A percentile compares a stretch with the other conserved stretches of the same genome.
Evolutionary conservation across 208 protist genomes (phyloP).

Genomic region (Leishmania lainsoni): DNA sequence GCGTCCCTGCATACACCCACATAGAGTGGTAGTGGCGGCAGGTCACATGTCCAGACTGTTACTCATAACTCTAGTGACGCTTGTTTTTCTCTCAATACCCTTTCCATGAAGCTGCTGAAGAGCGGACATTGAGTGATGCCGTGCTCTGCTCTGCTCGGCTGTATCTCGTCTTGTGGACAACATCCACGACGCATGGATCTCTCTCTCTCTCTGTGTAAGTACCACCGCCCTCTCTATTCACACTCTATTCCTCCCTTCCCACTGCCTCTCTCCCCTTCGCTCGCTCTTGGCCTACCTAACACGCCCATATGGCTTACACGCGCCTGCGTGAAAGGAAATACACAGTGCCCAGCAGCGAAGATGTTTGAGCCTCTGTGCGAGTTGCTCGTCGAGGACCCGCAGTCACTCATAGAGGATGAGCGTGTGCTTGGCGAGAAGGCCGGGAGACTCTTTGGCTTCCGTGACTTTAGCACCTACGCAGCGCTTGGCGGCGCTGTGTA

Average conservation of each 20-base stretch:
- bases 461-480: slow-evolving; percentile 42
- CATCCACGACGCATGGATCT: background rate
- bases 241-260: background rate
- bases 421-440: slow-evolving; percentile 66
- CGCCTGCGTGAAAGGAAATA: background rate
- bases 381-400: slow-evolving; percentile 38
- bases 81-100: background rate
- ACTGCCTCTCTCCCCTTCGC: background rate
- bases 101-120: background rate
- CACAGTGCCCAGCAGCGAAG: background rate
- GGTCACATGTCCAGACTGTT: background rate
- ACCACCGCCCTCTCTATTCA: background rate
- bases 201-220: background rate
- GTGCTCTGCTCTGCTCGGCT: background rate
- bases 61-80: background rate
- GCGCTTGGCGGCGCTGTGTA: slow-evolving; percentile 64
- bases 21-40: background rate
- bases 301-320: background rate
- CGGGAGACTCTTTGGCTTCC: slow-evolving; percentile 55
- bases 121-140: background rate
- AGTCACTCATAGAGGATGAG: slow-evolving; percentile 41
- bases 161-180: background rate
- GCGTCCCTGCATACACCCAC: background rate
- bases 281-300: background rate
- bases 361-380: slow-evolving; percentile 83